phyloP scores from a whole-genome alignment of 2,329 filamentous ascomycete species.

The Alternaria atra region DNA sequence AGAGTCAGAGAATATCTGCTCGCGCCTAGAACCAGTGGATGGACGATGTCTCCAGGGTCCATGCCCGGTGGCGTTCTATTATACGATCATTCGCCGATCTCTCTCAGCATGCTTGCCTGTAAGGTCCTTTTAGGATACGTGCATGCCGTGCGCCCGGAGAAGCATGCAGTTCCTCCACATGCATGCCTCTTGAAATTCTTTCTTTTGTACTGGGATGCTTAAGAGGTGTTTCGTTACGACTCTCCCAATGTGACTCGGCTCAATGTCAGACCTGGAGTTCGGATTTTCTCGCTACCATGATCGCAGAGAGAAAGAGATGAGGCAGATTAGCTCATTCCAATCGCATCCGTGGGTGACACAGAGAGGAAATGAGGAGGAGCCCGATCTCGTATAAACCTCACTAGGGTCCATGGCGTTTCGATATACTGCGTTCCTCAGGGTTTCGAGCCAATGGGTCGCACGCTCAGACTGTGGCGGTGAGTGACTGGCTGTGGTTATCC shows the following conservation, averaged over 20 bases:
- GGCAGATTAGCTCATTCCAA: slow-evolving; percentile 14
- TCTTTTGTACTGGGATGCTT: slow-evolving; percentile 19
- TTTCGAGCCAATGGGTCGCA: slow-evolving; percentile 5
- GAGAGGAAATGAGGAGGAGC: slow-evolving; percentile 11
- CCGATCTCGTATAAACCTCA: slow-evolving; percentile 23
- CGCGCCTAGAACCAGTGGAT: slow-evolving; percentile 3
- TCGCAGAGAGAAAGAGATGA: slow-evolving; percentile 23
- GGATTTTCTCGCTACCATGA: slow-evolving; percentile 35
- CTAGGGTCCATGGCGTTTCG: slow-evolving; percentile 11
- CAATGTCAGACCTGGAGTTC: slow-evolving; percentile 44
- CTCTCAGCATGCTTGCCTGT: slow-evolving; percentile 22
- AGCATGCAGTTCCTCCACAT: slow-evolving; percentile 22
- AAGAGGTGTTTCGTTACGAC: slow-evolving; percentile 24
- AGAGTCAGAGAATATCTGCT: slow-evolving; percentile 10
- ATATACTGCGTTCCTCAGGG: slow-evolving; percentile 5
- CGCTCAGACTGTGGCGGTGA: slow-evolving; percentile 10
- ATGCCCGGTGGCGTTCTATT: slow-evolving; percentile 24
- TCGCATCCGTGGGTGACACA: slow-evolving; percentile 30
- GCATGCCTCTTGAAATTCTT: slow-evolving; percentile 18
- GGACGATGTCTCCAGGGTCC: slow-evolving; percentile 11
- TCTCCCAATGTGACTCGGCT: slow-evolving; percentile 39
- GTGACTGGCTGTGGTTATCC: slow-evolving; percentile 11
- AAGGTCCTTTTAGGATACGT: slow-evolving; percentile 31
- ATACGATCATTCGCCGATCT: background rate
- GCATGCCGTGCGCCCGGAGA: slow-evolving; percentile 39